Evolutionary conservation across 805 yeast species (phyloP), one percentile per base, ranked within the genome.

Genomic region (Wickerhamomyces sydowiorum): DNA sequence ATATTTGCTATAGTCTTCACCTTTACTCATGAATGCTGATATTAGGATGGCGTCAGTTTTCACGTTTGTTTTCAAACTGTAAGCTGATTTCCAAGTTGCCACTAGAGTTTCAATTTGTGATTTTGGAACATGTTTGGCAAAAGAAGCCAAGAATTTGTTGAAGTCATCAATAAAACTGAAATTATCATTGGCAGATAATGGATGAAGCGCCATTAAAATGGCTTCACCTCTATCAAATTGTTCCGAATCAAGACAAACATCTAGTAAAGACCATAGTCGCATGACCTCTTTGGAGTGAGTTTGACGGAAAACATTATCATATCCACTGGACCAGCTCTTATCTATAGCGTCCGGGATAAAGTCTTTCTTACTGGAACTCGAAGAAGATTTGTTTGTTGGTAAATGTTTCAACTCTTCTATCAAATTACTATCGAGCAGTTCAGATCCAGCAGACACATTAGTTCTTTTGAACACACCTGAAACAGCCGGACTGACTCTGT

Each of bases 221-320:
- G 80, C 65, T 48, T 77, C 79, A 0, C 96, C 95, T 54, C 96
- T 70, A 19, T 72, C 75, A 50, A 72, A 75, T 55, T 85, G 83
- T 40, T 73, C 72, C 27, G 84, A 74, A 35, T 78, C 76, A 25
- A 88, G 56, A 49, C 90, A 82, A 0, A 93, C 91, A 52, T 88
- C 96, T 32, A 87, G 68, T 28, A 88, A 62, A 3, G 90, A 76
- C 80, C 90, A 88, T 17, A 83, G 67, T 52, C 82, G 82, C 40
- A 71, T 67, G n/a, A 76, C 73, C 48, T 78, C 82, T 54, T 73
- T 75, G 6, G 83, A 72, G 38, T 56, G 50, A 17, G 49, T 45
- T 37, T 56, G 53, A 36, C 58, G 47, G 19, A 41, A 41, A 20
- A 57, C 39, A 2, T 48, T 46, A 32, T 55, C 61, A 17, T 46